Evolutionary conservation across 495 filamentous ascomycete species (phyloP), one percentile per base, ranked within the genome.

Genomic region (Lepraria neglecta): DNA sequence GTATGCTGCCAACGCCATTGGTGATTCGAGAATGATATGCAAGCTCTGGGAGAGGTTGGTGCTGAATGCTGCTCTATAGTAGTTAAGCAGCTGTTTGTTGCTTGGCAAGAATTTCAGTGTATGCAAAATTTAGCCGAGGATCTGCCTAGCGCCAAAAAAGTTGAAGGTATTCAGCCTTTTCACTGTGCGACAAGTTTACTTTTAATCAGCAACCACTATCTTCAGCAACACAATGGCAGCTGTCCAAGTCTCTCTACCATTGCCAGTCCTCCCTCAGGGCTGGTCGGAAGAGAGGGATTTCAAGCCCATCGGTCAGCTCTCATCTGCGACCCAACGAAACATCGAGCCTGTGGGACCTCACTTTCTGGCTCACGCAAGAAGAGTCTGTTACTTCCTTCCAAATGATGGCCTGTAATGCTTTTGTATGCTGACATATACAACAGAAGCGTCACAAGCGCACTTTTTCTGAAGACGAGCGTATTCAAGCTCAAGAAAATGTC

Each of bases 391-490:
- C 12, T 27, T 72, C 44, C 55, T 40, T 4, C 30, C 27, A 19
- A 15, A 48, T 10, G 31, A 58, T 11, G 33, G 44, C 14, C 17
- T 12, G 4, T 43, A 0, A n/a, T 7, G 35, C 14, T 40, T 3
- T 28, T 44, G 14, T 31, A 31, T 11, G 3, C 54, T 61, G 12
- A 64, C 24, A 7, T 27, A 14, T 19, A 14, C 28, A 65, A 64
- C 67, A 87, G 83, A 87, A 86, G 74, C 90, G 92, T 63, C 94
- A 98, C 78, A 84, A 92, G 77, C 90, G 94, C 67, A 97, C 94
- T 59, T 97, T 98, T 78, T 96, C 91, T 69, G 94, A 98, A 74
- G 94, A 98, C 77, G 94, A 98, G 72, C 86, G 91, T 56, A 92
- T 97, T 69, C 90, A 97, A 75, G 94, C 94, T 31, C 87, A 92